Base-by-base conservation (phyloP, 2,329 filamentous ascomycete species). In the Canariomyces notabilis region DNA sequence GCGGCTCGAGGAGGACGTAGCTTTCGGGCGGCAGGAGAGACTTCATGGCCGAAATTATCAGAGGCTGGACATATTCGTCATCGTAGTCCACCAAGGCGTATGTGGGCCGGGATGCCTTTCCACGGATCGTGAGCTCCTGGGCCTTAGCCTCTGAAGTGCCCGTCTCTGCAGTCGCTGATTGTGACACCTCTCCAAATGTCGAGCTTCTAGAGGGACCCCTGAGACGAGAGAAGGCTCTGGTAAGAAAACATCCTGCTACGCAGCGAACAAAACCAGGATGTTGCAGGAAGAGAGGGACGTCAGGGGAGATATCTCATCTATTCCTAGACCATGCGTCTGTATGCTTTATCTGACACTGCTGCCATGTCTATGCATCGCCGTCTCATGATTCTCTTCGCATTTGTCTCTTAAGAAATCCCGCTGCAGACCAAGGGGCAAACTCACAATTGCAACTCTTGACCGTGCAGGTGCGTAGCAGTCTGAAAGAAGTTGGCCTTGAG, bases 401-500 rank as follows among this genome's bases (percentile, higher is more conserved):
- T 35, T 46, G 31, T 35, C 48, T 40, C 41, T 26, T 38, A 36
- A 35, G 35, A n/a, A n/a, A n/a, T n/a, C 49, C 47, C 40, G 45
- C 44, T 31, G 34, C 26, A n/a, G 35, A 31, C 39, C 46, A 60
- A 54, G 59, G 39, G 34, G 29, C 18, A 43, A 42, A 26, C 3
- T 90, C 79, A 95, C 82, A 95, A 71, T 74, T 85, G 83, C 63
- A 95, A 74, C 73, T 94, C 88, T 57, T 76, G 75, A 60, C 82
- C 75, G 52, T 82, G 72, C 57, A 82, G 73, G 50, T 82, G 74
- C 50, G 79, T 72, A 32, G 73, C 68, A 9, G 79, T 76, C 64
- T 91, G 88, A 79, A 87, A 89, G 66, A 96, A 98, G 66, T 95
- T 96, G 34, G 91, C 90, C 65, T 87, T 87, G 56, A 97, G 67